Evolutionary conservation across 257 asterid species (phyloP).

Genomic region (Craterostigma plantagineum): DNA sequence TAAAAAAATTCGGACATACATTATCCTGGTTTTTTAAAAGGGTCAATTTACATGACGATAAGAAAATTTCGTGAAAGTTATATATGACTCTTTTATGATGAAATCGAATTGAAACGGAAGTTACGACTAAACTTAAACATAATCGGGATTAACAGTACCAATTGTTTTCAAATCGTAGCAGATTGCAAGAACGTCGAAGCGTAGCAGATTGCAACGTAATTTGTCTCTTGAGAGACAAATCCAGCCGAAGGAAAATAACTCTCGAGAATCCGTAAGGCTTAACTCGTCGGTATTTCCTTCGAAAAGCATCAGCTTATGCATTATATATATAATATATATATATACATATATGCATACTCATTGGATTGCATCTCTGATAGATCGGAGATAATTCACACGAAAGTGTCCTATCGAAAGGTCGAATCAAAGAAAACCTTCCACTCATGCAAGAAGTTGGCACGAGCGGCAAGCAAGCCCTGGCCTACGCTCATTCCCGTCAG

Average conservation of each 20-base stretch:
- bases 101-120: too few relatives aligned
- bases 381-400: constrained; percentile 51
- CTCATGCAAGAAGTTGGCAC: constrained; percentile 48
- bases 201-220: constrained; percentile 43
- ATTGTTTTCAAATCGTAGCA: constrained; percentile 11
- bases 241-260: constrained; percentile 48
- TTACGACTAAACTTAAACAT: too few relatives aligned
- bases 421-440: constrained; percentile 39
- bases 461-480: constrained; percentile 76
- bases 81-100: too few relatives aligned
- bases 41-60: too few relatives aligned
- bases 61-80: too few relatives aligned
- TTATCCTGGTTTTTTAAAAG: too few relatives aligned
- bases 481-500: constrained; percentile 78
- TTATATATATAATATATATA: too few relatives aligned
- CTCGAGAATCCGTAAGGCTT: constrained; percentile 34
- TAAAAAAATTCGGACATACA: too few relatives aligned
- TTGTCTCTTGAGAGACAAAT: constrained; percentile 51
- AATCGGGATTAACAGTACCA: neutral
- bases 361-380: constrained; percentile 10
- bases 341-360: too few relatives aligned
- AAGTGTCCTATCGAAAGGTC: constrained; percentile 50
- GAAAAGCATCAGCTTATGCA: too few relatives aligned
- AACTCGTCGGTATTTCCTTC: too few relatives aligned
- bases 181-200: constrained; percentile 42